These are phyloP conservation scores for Solidago caesia DNA, from an alignment of 129 eudicot species.

Conservation along the genomic window DNA sequence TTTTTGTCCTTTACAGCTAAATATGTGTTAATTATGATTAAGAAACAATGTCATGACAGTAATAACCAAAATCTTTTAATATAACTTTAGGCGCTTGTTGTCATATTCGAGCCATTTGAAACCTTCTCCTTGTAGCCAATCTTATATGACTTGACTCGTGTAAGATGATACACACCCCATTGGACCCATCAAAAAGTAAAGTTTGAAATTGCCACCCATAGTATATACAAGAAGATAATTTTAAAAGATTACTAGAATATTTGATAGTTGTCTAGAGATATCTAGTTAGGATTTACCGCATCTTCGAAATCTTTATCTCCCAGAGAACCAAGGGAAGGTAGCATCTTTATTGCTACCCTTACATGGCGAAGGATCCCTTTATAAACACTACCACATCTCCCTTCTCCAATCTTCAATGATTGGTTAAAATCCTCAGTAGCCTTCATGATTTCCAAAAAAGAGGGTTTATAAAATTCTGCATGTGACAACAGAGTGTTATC, in stretches of 20 bases:
- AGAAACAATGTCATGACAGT: background rate
- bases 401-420: constrained; percentile 67
- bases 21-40: background rate
- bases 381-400: constrained; percentile 74
- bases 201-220: background rate
- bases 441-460: constrained; percentile 68
- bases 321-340: constrained; percentile 68
- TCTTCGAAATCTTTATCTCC: constrained; percentile 53
- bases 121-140: background rate
- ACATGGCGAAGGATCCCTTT: constrained; percentile 65
- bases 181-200: background rate
- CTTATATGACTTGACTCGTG: background rate
- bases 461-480: constrained; percentile 39
- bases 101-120: background rate
- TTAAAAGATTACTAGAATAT: background rate
- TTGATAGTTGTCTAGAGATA: background rate
- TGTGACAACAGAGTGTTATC: constrained; percentile 19
- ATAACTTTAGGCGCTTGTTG: background rate
- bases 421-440: constrained; percentile 78
- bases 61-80: background rate
- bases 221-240: background rate
- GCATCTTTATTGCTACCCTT: constrained; percentile 81
- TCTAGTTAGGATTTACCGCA: constrained; percentile 45
- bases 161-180: background rate
- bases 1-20: background rate